These are phyloP conservation scores for Paramarasmius palmivorus DNA, from an alignment of 1,284 basidiomycete genomes.

Conservation along the genomic window DNA sequence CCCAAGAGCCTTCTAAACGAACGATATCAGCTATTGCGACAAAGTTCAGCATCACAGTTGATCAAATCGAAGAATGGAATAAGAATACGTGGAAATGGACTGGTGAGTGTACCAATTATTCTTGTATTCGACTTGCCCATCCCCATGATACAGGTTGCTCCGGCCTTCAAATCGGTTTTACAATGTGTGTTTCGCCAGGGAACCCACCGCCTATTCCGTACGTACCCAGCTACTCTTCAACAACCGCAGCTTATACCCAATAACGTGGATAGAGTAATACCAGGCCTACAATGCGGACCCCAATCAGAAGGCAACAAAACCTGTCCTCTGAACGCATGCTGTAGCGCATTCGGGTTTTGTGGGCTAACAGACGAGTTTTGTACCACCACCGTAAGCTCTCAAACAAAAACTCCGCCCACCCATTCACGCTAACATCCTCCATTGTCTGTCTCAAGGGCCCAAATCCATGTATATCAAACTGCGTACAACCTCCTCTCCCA, in stretches of 20 bases:
- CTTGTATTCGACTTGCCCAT: no score
- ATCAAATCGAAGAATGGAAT: slow-evolving; percentile 17
- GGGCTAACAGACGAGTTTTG: slow-evolving; percentile 17
- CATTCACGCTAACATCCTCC: no score
- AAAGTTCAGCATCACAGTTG: slow-evolving; percentile 12
- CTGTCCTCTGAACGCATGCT: slow-evolving; percentile 16
- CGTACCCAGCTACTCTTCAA: not conserved
- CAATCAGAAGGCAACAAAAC: slow-evolving; percentile 4
- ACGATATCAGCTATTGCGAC: slow-evolving; percentile 8
- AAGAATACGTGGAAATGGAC: slow-evolving; percentile 17
- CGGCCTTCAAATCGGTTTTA: no score
- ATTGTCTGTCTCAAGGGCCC: no score
- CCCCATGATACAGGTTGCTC: no score
- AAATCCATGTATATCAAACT: slow-evolving; percentile 11
- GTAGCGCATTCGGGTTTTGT: slow-evolving; percentile 16
- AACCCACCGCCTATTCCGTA: slow-evolving; percentile 17
- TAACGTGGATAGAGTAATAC: slow-evolving; percentile 6
- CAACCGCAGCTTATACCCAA: not conserved
- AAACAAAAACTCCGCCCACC: no score
- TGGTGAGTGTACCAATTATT: no score
- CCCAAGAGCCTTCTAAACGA: not conserved
- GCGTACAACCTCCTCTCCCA: not conserved
- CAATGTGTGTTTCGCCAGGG: slow-evolving; percentile 17
- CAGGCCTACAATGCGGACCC: slow-evolving; percentile 18
- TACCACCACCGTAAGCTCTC: not conserved